Evolutionary conservation across 371 early-diverging fungal genomes (phyloP), one percentile per base, ranked within the genome.

Genomic region (Apophysomyces variabilis): DNA sequence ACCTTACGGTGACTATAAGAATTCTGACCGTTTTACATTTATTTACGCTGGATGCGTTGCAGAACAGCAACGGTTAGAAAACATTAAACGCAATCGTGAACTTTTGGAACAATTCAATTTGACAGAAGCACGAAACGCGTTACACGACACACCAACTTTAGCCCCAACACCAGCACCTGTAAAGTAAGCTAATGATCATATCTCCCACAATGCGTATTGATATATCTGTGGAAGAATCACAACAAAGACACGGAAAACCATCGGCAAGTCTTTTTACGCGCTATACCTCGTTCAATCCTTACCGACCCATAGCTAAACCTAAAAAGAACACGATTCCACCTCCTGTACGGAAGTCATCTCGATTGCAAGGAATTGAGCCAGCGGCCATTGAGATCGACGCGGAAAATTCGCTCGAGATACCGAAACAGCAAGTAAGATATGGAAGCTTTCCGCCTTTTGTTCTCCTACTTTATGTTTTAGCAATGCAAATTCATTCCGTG

Each of bases 51-150:
- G 32, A 26, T 26, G 3, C 32, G 3, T 26, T 60, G 41, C 68
- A 85, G 90, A 92, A 67, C 67, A 70, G 50, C 73, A 85, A 66
- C 86, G 92, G 9, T 66, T 85, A 57, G 82, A 81, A 44, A 91
- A 88, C 39, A 91, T 91, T 64, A 74, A 78, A 39, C 66, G 77
- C 36, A 90, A 92, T 68, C 82, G 81, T 18, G 83, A 87, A 68
- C 66, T 92, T 58, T 71, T 92, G 18, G 72, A 71, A 44, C 71
- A 82, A 50, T 77, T 89, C 26, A 75, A 86, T 36, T 57, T 88
- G 7, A 14, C 39, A 41, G 66, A 70, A 18, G 72, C 67, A 13
- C 69, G 70, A 37, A 56, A 61, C 35, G 65, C 60, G 13, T 21
- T 68, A 16, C 47, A 54, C n/a, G 67, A 74, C 41, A 37, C 75